Conservation (phyloP, 306 rosid species). For the Vigna trinervia region DNA sequence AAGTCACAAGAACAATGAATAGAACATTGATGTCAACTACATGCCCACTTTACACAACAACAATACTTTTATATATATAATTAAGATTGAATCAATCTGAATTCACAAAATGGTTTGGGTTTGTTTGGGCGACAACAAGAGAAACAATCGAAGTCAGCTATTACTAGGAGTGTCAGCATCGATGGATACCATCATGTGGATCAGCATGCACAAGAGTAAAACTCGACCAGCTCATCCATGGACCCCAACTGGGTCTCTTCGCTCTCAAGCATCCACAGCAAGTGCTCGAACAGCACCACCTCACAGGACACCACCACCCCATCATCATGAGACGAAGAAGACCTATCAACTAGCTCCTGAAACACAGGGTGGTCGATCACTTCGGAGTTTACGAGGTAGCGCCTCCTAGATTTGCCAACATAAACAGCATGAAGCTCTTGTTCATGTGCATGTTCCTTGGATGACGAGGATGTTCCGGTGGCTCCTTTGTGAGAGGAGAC, state of each 20-base stretch:
- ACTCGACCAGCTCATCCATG: slow-evolving; percentile 80
- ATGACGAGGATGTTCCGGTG: background rate
- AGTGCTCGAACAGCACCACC: slow-evolving; percentile 91
- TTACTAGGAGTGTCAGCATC: background rate
- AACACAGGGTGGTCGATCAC: slow-evolving; percentile 76
- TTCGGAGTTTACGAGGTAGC: slow-evolving; percentile 70
- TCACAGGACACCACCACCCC: slow-evolving; percentile 72
- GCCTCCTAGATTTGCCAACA: slow-evolving; percentile 79
- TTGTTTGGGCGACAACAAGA: background rate
- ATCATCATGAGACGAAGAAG: slow-evolving; percentile 44
- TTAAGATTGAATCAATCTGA: slow-evolving; percentile 37
- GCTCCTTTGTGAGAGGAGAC: slow-evolving; percentile 21
- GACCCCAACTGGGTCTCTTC: slow-evolving; percentile 74
- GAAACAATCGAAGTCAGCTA: slow-evolving; percentile 26
- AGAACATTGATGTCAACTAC: background rate
- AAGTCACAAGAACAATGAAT: background rate
- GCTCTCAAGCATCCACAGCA: slow-evolving; percentile 91
- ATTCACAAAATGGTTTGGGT: background rate
- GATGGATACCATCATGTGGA: background rate
- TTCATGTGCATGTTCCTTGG: background rate
- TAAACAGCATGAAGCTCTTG: slow-evolving; percentile 60
- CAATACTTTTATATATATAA: background rate
- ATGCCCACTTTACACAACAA: slow-evolving; percentile 23
- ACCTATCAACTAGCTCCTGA: slow-evolving; percentile 78
- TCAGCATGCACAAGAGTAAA: slow-evolving; percentile 74